Evolutionary conservation across 768 basidiomycete species (phyloP), one percentile per base, ranked within the genome.

Genomic region (Calocybe indica): DNA sequence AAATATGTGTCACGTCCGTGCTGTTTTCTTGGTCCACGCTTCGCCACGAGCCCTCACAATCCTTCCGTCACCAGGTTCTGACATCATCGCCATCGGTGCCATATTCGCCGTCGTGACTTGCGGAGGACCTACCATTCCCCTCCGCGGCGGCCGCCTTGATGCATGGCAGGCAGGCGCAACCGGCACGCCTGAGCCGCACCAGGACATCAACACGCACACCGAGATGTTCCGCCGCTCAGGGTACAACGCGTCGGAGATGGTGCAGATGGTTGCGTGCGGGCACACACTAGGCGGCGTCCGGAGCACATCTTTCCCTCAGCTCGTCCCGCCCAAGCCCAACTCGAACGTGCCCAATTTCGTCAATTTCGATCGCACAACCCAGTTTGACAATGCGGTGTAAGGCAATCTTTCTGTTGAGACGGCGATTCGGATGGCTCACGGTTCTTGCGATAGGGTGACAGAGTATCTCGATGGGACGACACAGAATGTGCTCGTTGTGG

Each of bases 201-300:
- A 75, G 37, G 61, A 65, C 47, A 54, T 76, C 9, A 55, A 66
- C 12, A 68, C 66, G 0, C 66, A 71, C 43, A 67, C 57, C 12
- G 62, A 65, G 31, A 66, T 58, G 35, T 78, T 78, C 57, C 55
- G 64, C 6, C 66, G 66, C 7, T 62, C 67, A 54, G 76, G 76
- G 4, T 77, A 75, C 53, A 66, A 62, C 7, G 56, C 59, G 22
- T 52, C 61, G n/a, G 74, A 77, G 49, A 77, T 77, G 75, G 76
- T 77, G 47, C 63, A 68, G 46, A 67, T 78, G 40, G 69, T 70
- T 14, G 73, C 74, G 2, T 78, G 76, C 52, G 76, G 76, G 5
- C 76, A 78, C 53, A 73, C 74, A 6, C 62, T 78, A 45, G 76
- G 76, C 48, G 71, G 73, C 37, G 73, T 76, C 5, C 68, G 74